Evolutionary conservation across 202 grass and related monocot species (phyloP).

Genomic region (Setaria italica): DNA sequence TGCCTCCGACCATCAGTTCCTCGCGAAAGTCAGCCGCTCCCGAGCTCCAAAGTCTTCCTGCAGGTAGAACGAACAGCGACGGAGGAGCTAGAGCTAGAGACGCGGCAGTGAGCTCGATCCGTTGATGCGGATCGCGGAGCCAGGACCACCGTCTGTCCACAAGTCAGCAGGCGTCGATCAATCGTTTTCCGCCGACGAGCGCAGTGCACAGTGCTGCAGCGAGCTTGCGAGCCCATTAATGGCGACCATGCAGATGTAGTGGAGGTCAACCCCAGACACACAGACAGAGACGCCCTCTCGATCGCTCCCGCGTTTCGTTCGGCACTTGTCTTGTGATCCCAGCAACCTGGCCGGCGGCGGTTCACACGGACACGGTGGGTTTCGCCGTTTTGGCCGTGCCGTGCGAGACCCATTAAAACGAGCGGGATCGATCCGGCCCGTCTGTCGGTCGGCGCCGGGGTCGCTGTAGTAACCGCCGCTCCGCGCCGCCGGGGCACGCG

Average conservation of each 20-base stretch:
- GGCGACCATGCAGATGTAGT: background rate
- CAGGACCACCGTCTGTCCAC: background rate
- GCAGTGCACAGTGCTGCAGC: background rate
- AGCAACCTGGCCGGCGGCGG: background rate
- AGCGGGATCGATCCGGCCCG: background rate
- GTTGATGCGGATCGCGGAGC: background rate
- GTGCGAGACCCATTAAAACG: conserved; percentile 35
- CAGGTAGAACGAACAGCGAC: conserved; percentile 38
- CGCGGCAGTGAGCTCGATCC: too few species aligned
- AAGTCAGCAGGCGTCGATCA: conserved; percentile 1
- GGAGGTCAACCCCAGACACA: background rate
- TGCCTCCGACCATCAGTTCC: background rate
- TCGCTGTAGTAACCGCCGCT: background rate
- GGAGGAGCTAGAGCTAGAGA: background rate
- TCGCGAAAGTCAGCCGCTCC: conserved; percentile 21
- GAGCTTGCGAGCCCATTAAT: conserved; percentile 31
- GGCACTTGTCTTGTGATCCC: background rate
- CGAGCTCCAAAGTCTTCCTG: background rate
- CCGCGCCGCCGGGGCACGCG: conserved; percentile 17
- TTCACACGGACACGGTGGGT: background rate
- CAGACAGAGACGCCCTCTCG: background rate
- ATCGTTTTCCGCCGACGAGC: conserved; percentile 36
- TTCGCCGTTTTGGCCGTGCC: background rate
- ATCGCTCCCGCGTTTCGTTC: background rate
- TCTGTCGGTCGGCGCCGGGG: background rate